Percentiles rank a stretch among this genome's conserved stretches.
Evolutionary conservation across 352 stramenopile genomes (phyloP).

Genomic region (Hyaloperonospora arabidopsidis): DNA sequence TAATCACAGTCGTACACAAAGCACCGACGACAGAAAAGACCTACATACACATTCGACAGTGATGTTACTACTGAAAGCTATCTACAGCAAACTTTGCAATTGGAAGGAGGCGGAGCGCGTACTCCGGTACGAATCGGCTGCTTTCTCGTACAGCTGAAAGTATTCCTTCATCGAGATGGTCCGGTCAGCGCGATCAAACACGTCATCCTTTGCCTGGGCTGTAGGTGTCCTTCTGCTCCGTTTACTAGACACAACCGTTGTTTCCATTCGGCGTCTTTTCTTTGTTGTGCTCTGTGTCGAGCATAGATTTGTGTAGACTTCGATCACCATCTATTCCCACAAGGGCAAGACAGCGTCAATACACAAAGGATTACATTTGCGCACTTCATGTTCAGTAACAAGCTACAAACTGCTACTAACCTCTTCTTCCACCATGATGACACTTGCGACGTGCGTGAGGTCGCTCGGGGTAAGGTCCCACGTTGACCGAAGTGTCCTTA

Average conservation of each 20-base stretch:
- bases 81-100: too few relatives aligned
- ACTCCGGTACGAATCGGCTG: conserved; percentile 65
- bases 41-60: conserved; percentile 16
- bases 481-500: conserved; percentile 54
- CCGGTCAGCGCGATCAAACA: conserved; percentile 4
- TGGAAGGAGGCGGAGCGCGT: conserved; percentile 5
- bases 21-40: conserved; percentile 72
- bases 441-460: conserved; percentile 49
- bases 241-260: conserved; percentile 6
- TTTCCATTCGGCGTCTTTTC: conserved; percentile 33
- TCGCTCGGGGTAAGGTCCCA: conserved; percentile 59
- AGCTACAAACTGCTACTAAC: conserved; percentile 2
- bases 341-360: neutral
- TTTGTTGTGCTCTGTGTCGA: conserved; percentile 28
- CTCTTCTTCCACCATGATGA: conserved; percentile 59
- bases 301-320: conserved; percentile 57
- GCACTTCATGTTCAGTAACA: neutral
- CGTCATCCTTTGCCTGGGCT: conserved; percentile 1
- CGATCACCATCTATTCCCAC: conserved; percentile 37
- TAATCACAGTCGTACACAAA: conserved; percentile 84
- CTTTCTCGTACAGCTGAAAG: conserved; percentile 49
- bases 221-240: conserved; percentile 5
- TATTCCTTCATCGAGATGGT: conserved; percentile 33
- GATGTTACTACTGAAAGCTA: neutral
- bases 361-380: neutral